Conservation (phyloP, 2,329 filamentous ascomycete genomes). For the Paecilomyces formosus region DNA sequence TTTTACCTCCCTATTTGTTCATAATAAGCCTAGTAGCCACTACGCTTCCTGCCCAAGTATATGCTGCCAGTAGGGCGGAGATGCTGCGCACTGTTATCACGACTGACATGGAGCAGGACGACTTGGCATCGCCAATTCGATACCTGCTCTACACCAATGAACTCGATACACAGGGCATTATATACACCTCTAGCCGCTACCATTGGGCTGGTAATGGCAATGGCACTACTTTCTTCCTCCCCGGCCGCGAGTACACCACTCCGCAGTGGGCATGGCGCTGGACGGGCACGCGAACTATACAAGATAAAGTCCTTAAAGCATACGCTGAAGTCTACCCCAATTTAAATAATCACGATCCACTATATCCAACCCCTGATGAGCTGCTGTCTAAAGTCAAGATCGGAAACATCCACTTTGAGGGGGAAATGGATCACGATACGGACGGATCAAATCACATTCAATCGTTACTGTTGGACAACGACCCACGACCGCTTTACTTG, state of each 20-base stretch:
- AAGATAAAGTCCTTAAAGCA: neutral
- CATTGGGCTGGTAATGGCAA: conserved; percentile 14
- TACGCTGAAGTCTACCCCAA: neutral
- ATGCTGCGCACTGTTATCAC: neutral
- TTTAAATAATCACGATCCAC: neutral
- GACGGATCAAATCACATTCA: neutral
- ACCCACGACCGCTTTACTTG: conserved; percentile 10
- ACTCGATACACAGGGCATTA: conserved; percentile 13
- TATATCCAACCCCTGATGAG: neutral
- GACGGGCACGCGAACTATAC: neutral
- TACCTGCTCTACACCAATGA: conserved; percentile 10
- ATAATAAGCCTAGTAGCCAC: no score
- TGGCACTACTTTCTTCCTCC: conserved; percentile 2
- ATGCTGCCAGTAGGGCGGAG: neutral
- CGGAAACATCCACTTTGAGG: neutral
- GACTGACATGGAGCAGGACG: neutral
- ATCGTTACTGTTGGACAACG: conserved; percentile 5
- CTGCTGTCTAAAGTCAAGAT: neutral
- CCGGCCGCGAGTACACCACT: neutral
- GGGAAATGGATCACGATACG: neutral
- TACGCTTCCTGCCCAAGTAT: no score
- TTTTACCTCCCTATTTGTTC: no score
- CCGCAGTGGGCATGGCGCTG: neutral
- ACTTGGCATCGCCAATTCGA: neutral
- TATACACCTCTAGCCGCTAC: conserved; percentile 11